Evolutionary conservation across 768 basidiomycete species (phyloP).

Genomic region (Boletales sp.): DNA sequence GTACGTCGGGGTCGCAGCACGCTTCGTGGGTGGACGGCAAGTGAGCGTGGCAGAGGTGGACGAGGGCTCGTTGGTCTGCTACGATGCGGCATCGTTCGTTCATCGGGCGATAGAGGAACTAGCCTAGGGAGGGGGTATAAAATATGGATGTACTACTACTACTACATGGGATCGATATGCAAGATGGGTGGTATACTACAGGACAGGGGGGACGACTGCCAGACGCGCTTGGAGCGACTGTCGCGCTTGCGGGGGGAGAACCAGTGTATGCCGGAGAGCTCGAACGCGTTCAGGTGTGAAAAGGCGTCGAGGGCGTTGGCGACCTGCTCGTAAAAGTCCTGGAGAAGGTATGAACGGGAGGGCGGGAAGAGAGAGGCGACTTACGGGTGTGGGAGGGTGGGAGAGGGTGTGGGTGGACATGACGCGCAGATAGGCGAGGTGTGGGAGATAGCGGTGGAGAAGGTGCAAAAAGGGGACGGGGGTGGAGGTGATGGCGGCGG

Average conservation of each 20-base stretch:
- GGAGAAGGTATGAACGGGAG: constrained; percentile 14
- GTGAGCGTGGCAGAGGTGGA: constrained; percentile 30
- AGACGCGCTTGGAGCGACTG: constrained; percentile 36
- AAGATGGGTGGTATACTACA: constrained; percentile 24
- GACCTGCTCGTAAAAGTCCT: constrained; percentile 65
- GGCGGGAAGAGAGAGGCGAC: constrained; percentile 18
- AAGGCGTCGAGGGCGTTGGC: constrained; percentile 56
- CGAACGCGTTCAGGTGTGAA: constrained; percentile 60
- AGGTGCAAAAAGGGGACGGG: constrained; percentile 55
- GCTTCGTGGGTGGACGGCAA: constrained; percentile 46
- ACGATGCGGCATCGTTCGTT: constrained; percentile 48
- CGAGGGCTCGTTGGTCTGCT: constrained; percentile 41
- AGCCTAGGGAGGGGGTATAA: constrained; percentile 17
- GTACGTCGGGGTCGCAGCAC: constrained; percentile 68
- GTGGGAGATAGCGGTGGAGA: constrained; percentile 54
- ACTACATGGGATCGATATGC: constrained; percentile 26
- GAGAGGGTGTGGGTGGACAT: constrained; percentile 52
- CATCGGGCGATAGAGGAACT: constrained; percentile 44
- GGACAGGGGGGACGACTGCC: constrained; percentile 51
- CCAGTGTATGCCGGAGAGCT: constrained; percentile 77
- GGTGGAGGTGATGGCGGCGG: constrained; percentile 54
- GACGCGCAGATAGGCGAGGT: constrained; percentile 63
- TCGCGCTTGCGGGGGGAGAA: constrained; percentile 45
- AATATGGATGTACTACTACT: too few relatives aligned
- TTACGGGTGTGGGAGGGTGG: constrained; percentile 50